Evolutionary conservation across 345 rosid species (phyloP).

Genomic region (Toxicodendron radicans): DNA sequence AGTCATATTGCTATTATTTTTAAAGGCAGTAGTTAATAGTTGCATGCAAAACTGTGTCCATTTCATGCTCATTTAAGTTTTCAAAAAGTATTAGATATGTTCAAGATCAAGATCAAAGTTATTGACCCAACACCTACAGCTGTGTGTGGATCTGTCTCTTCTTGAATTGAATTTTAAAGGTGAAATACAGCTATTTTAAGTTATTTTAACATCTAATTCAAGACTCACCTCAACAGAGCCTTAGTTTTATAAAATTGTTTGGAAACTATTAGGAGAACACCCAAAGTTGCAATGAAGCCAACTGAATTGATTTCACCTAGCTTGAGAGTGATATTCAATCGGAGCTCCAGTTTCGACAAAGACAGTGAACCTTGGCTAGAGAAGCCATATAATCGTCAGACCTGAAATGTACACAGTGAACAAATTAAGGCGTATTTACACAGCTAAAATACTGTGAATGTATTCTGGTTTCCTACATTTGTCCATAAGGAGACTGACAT

Average conservation of each 20-base stretch:
- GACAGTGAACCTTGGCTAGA: slow-evolving; percentile 80
- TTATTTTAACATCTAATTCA: not conserved
- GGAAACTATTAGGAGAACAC: not conserved
- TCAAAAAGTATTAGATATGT: too few relatives aligned
- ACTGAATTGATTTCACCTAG: slow-evolving; percentile 3
- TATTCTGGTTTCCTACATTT: slow-evolving; percentile 46
- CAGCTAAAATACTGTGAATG: not conserved
- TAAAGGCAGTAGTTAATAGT: not conserved
- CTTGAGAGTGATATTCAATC: slow-evolving; percentile 15
- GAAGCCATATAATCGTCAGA: slow-evolving; percentile 88
- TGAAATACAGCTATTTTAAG: slow-evolving; percentile 1
- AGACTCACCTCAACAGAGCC: not conserved
- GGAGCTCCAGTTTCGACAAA: slow-evolving; percentile 63
- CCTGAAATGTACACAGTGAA: slow-evolving; percentile 39
- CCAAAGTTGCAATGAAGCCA: slow-evolving; percentile 6
- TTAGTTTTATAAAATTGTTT: not conserved
- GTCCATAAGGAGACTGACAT: slow-evolving; percentile 65
- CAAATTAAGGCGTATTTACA: not conserved
- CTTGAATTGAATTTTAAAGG: not conserved
- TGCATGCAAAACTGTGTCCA: not conserved
- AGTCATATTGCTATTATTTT: not conserved
- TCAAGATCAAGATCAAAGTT: too few relatives aligned
- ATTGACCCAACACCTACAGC: not conserved
- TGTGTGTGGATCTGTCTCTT: not conserved
- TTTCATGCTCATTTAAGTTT: too few relatives aligned